Evolutionary conservation across 495 filamentous ascomycete species (phyloP).

Genomic region (Penicillium tannophilum): DNA sequence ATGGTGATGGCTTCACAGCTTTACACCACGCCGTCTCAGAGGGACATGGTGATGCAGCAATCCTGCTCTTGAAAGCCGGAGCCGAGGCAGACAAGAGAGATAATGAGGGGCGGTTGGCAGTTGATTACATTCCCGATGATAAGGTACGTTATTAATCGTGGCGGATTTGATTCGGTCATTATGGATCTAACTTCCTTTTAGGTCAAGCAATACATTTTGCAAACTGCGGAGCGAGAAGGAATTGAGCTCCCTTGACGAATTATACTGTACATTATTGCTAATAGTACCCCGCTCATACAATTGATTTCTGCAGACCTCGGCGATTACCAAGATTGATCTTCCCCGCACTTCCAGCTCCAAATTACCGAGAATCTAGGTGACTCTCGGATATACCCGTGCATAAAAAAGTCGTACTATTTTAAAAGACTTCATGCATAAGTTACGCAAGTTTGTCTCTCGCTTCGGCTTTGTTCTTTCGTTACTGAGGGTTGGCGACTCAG

Average conservation of each 20-base stretch:
- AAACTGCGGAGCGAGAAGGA: constrained; percentile 81
- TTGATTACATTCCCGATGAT: constrained; percentile 82
- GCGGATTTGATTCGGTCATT: background rate
- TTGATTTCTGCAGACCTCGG: background rate
- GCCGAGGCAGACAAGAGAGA: constrained; percentile 83
- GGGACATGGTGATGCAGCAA: constrained; percentile 87
- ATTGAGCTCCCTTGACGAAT: constrained; percentile 59
- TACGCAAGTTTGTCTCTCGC: background rate
- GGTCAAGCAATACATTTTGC: constrained; percentile 76
- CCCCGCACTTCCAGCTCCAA: background rate
- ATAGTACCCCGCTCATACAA: background rate
- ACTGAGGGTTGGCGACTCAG: background rate
- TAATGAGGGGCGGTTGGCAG: constrained; percentile 66
- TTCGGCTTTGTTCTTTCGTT: background rate
- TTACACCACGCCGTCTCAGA: constrained; percentile 94
- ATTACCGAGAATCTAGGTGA: background rate
- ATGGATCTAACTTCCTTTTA: constrained; percentile 28
- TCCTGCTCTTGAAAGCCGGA: constrained; percentile 79
- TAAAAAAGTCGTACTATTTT: background rate
- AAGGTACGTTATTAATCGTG: constrained; percentile 52
- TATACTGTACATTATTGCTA: background rate
- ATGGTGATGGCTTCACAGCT: constrained; percentile 79
- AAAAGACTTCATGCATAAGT: background rate
- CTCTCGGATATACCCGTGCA: background rate
- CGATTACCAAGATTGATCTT: background rate